A percentile compares a stretch with the other conserved stretches of the same genome.
phyloP scores from a whole-genome alignment of 2,329 filamentous ascomycete species.

The Xylaria sp. region DNA sequence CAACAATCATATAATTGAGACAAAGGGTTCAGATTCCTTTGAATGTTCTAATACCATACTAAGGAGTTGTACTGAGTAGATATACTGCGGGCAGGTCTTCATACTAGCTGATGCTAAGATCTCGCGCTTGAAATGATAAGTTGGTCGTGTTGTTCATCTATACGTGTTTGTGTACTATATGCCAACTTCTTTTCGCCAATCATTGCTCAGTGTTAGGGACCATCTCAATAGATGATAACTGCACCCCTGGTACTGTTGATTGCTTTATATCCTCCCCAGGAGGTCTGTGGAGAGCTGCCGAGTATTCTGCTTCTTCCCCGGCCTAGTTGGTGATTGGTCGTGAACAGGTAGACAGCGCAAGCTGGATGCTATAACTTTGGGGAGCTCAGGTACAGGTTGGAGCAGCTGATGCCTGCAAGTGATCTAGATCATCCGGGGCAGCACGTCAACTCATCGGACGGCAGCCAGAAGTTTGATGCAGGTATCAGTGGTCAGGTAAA shows the following conservation, averaged over 20 bases:
- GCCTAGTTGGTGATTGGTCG: not conserved
- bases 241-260: not conserved
- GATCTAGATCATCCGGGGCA: not conserved
- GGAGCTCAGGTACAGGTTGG: not conserved
- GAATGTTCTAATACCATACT: not conserved
- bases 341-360: not conserved
- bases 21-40: not conserved
- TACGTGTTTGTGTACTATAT: too few relatives aligned
- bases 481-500: not conserved
- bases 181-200: too few relatives aligned
- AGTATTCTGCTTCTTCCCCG: not conserved
- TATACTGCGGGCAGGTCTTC: not conserved
- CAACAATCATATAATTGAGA: not conserved
- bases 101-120: too few relatives aligned
- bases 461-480: not conserved
- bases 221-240: not conserved
- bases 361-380: not conserved
- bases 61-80: not conserved
- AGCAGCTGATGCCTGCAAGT: not conserved
- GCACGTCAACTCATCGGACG: not conserved
- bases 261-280: not conserved
- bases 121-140: too few relatives aligned
- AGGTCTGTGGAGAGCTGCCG: not conserved
- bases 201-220: too few relatives aligned
- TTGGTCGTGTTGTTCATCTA: too few relatives aligned